Evolutionary conservation across 768 basidiomycete species (phyloP), one percentile per base, ranked within the genome.

Genomic region (Mycena amicta): DNA sequence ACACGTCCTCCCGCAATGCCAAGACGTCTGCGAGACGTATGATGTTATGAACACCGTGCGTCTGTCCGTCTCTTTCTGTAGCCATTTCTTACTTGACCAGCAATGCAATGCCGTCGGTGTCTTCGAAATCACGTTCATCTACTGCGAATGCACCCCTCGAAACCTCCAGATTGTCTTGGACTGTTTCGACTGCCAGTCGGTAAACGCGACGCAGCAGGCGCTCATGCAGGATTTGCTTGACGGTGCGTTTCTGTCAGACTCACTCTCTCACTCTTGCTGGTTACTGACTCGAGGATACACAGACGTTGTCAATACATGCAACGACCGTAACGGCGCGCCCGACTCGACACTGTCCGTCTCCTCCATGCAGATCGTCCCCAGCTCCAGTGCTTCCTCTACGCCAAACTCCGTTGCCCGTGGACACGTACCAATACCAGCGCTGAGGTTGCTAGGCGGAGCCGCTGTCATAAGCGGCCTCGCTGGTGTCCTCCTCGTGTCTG

Each of bases 81-180:
- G 27, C 52, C 16, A 51, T 12, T 12, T 28, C 41, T 27, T 5
- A 33, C 11, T 23, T 50, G 5, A 13, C 15, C 41, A 63, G 62
- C 54, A 31, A 22, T 63, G 62, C 55, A 53, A 53, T 30, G 49
- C 30, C 18, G 62, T 63, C 16, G 62, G 62, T 29, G 28, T 63
- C 23, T 63, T 28, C 58, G 57, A 63, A 15, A 63, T 63, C 29
- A 63, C 62, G 16, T 63, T 52, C 47, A 63, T 63, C 27, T 63
- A 63, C 41, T 63, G 62, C 30, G 57, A 59, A 63, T 63, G 62
- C 55, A 59, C 62, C 28, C 57, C 62, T 5, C 16, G 31, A 22
- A 63, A 63, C 55, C 53, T 63, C 27, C 15, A 30, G 6, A 63
- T 63, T 51, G 53, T 63, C 40, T 54, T 59, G 26, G 47, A 50